Percentiles rank a stretch among this genome's conserved stretches.
Conservation (phyloP, 169 alveolate genomes). For the Plasmodium cynomolgi region DNA sequence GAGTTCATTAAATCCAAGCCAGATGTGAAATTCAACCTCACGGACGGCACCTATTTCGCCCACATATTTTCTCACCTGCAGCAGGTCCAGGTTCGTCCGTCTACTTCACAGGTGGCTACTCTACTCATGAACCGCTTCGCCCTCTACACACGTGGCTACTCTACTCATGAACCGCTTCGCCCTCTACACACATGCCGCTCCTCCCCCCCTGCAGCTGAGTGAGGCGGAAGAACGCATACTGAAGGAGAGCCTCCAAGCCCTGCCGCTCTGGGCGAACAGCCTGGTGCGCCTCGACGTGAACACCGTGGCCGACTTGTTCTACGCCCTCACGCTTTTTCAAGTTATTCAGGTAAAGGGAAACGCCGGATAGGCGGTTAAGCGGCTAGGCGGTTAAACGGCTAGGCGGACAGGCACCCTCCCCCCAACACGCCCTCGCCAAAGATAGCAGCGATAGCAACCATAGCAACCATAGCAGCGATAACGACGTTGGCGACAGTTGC, state of each 20-base stretch:
- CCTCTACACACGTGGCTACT: not conserved
- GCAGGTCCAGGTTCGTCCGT: constrained; percentile 26
- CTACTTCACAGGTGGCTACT: not conserved
- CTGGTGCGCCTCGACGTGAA: constrained; percentile 34
- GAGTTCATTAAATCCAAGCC: constrained; percentile 1
- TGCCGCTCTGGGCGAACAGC: not conserved
- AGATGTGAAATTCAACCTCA: constrained; percentile 23
- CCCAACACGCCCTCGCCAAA: not conserved
- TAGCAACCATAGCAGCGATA: no score
- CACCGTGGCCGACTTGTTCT: constrained; percentile 35
- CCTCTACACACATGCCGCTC: not conserved
- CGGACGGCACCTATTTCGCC: constrained; percentile 37
- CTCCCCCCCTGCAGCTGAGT: not conserved
- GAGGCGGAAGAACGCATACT: constrained; percentile 32
- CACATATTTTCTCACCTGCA: constrained; percentile 35
- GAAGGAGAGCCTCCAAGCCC: not conserved
- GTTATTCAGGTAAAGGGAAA: constrained; percentile 27
- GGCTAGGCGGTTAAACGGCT: not conserved
- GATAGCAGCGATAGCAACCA: not conserved
- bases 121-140: not conserved
- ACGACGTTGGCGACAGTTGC: no score
- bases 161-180: not conserved
- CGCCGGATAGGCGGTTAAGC: no score
- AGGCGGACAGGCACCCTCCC: not conserved
- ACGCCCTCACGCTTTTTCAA: constrained; percentile 28